Evolutionary conservation across 306 rosid species (phyloP).

Genomic region (Fragaria iinumae): DNA sequence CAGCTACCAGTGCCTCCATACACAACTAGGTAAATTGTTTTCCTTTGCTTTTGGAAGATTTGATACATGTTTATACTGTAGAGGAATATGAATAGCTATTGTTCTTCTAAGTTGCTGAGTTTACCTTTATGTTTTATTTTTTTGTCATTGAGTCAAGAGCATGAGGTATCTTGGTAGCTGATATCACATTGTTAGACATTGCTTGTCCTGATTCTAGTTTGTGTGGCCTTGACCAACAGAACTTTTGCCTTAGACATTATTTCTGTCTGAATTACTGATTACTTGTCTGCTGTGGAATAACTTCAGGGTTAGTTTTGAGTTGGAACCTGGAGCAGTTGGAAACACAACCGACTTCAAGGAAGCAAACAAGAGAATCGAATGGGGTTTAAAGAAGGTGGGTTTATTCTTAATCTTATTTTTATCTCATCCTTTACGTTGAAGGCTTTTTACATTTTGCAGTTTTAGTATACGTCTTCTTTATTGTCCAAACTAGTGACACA

Average conservation of each 20-base stretch:
- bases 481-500: conserved; percentile 19
- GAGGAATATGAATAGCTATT: not conserved
- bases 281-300: conserved; percentile 7
- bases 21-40: conserved; percentile 59
- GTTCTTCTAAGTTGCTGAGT: not conserved
- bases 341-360: conserved; percentile 83
- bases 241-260: not conserved
- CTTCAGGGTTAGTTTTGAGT: conserved; percentile 74
- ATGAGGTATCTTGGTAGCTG: not conserved
- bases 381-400: conserved; percentile 81
- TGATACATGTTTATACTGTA: not conserved
- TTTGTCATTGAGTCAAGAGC: not conserved
- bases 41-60: conserved; percentile 14
- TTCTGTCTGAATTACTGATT: not conserved
- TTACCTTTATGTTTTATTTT: not conserved
- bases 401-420: not conserved
- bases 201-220: not conserved
- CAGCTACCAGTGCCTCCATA: conserved; percentile 80
- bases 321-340: conserved; percentile 87
- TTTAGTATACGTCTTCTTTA: conserved; percentile 5
- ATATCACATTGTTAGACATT: not conserved
- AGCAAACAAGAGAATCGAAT: conserved; percentile 76
- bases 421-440: not conserved
- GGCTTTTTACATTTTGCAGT: conserved; percentile 9
- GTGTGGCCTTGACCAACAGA: not conserved